Conservation (phyloP, 306 rosid genomes). For the Quillaja saponaria region DNA sequence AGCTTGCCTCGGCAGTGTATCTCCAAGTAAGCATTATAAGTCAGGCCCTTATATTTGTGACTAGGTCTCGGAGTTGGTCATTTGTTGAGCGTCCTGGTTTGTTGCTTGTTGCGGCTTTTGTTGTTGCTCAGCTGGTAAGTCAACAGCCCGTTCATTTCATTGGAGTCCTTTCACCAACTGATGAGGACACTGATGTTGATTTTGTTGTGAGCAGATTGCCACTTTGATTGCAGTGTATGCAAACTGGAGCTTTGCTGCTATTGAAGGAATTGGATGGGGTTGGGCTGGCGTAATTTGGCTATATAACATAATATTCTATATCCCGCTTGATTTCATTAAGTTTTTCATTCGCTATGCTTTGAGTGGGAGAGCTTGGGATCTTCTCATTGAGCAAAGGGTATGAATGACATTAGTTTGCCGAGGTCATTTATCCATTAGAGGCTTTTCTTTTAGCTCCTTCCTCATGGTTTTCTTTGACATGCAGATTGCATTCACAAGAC, state of each 20-base stretch:
- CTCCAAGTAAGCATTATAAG: constrained; percentile 98
- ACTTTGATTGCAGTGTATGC: constrained; percentile 94
- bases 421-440: constrained; percentile 13
- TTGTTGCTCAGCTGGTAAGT: constrained; percentile 90
- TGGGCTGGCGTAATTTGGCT: constrained; percentile 99
- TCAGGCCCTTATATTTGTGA: constrained; percentile 97
- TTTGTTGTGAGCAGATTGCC: constrained; percentile 65
- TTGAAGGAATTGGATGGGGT: constrained; percentile 99
- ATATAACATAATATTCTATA: constrained; percentile 76
- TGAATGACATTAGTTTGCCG: constrained; percentile 23
- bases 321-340: constrained; percentile 87
- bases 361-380: constrained; percentile 99
- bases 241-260: constrained; percentile 90
- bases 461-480: constrained; percentile 29
- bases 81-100: constrained; percentile 90
- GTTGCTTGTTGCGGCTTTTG: constrained; percentile 68
- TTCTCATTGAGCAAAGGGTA: constrained; percentile 96
- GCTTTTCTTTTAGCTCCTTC: constrained; percentile 5
- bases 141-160: constrained; percentile 9
- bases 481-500: constrained; percentile 97
- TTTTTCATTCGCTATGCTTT: constrained; percentile 82
- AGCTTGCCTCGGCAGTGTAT: constrained; percentile 94
- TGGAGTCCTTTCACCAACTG: constrained; percentile 1
- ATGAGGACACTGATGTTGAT: constrained; percentile 8
- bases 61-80: constrained; percentile 96